phyloP scores from a whole-genome alignment of 495 filamentous ascomycete species.

The Zalerion maritima region DNA sequence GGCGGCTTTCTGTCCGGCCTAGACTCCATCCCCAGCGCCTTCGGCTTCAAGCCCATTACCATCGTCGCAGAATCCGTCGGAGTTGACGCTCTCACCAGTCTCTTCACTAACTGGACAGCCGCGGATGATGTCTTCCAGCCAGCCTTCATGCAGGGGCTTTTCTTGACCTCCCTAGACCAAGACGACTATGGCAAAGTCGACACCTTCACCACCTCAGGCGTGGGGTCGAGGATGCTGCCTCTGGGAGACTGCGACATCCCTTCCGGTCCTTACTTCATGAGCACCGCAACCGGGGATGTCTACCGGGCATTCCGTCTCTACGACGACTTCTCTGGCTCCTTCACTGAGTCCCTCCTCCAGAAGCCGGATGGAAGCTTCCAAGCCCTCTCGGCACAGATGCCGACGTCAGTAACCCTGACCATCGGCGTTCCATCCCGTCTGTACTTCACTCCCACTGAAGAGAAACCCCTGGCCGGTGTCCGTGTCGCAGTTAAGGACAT shows the following conservation, averaged over 20 bases:
- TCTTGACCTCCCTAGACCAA: constrained; percentile 6
- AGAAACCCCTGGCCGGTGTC: constrained; percentile 32
- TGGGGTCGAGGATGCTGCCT: constrained; percentile 10
- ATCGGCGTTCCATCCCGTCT: constrained; percentile 37
- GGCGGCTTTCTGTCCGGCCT: constrained; percentile 2
- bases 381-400: constrained; percentile 21
- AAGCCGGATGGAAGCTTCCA: constrained; percentile 24
- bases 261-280: constrained; percentile 34
- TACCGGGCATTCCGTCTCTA: constrained; percentile 28
- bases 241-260: constrained; percentile 16
- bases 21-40: constrained; percentile 2
- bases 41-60: constrained; percentile 25
- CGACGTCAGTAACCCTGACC: constrained; percentile 7
- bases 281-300: constrained; percentile 20
- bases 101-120: constrained; percentile 14
- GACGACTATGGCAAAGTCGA: constrained; percentile 4
- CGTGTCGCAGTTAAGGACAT: constrained; percentile 50
- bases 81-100: constrained; percentile 8
- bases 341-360: constrained; percentile 19
- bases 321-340: constrained; percentile 24
- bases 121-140: constrained; percentile 30
- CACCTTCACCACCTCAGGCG: constrained; percentile 2
- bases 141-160: constrained; percentile 20
- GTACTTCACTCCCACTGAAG: constrained; percentile 29
- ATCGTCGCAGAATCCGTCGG: constrained; percentile 17